These are phyloP conservation scores for Xylariaceae sp. DNA, from an alignment of 2,329 filamentous ascomycete species.

Conservation along the genomic window DNA sequence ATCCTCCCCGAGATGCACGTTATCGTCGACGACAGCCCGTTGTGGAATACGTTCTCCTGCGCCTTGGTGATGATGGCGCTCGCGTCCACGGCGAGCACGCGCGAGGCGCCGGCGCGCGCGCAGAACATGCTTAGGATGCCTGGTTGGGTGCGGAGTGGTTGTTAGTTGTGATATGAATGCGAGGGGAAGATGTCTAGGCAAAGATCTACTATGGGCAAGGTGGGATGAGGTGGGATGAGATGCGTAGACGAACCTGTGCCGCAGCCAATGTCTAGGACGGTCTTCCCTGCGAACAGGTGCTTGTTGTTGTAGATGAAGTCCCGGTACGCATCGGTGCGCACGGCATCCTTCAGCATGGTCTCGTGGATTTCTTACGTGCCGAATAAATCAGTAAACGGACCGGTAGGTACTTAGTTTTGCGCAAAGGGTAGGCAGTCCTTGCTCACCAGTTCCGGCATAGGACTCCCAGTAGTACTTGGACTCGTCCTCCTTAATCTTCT, in stretches of 20 bases:
- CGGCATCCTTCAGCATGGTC: slow-evolving; percentile 88
- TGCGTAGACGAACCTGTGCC: slow-evolving; percentile 58
- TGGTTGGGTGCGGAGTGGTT: slow-evolving; percentile 30
- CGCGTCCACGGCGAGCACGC: slow-evolving; percentile 90
- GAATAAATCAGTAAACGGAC: not conserved
- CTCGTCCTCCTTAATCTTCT: slow-evolving; percentile 41
- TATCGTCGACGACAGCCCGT: slow-evolving; percentile 73
- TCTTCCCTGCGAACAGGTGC: slow-evolving; percentile 80
- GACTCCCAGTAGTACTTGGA: slow-evolving; percentile 62
- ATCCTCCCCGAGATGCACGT: slow-evolving; percentile 83
- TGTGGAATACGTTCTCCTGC: slow-evolving; percentile 80
- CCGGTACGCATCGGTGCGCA: slow-evolving; percentile 88
- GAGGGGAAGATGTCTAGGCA: not conserved
- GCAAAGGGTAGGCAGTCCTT: not conserved
- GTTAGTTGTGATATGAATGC: not conserved
- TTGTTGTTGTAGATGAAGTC: slow-evolving; percentile 96
- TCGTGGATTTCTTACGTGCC: slow-evolving; percentile 78
- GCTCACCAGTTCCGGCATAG: slow-evolving; percentile 61
- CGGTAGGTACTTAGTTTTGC: not conserved
- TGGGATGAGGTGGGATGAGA: slow-evolving; percentile 25
- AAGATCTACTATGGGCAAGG: not conserved
- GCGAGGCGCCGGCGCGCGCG: slow-evolving; percentile 82
- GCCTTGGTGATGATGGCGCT: slow-evolving; percentile 88
- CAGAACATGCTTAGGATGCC: slow-evolving; percentile 95
- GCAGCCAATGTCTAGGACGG: slow-evolving; percentile 89